Evolutionary conservation across 768 basidiomycete species (phyloP), one percentile per base, ranked within the genome.

Genomic region (Suillus variegatus): DNA sequence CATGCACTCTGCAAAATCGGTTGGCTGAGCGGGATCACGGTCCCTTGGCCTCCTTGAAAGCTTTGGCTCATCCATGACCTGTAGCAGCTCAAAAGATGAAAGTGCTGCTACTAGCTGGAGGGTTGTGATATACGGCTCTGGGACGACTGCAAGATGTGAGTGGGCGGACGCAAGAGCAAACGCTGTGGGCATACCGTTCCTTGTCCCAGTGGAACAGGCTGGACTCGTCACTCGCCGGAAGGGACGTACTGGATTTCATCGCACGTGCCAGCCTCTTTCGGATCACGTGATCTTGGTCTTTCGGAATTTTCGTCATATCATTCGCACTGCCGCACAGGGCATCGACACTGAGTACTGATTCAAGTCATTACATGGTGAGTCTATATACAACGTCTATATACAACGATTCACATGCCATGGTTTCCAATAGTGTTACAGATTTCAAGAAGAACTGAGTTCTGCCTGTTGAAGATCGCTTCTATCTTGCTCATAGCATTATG

Each of bases 1-100:
- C 54, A 94, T 82, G 67, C 82, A 84, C 72, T 90, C 87, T 22
- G 82, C 84, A 25, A 88, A 67, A 75, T 88, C 86, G 0, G 80
- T 82, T 4, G 80, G 76, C 35, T 79, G 77, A 14, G 78, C 68
- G 3, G 76, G 71, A 41, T 82, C 81, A 54, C 82, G 80, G 66
- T 83, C 83, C 72, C 79, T 84, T 66, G 71, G 74, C 71, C 81
- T 81, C 64, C 79, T 76, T 18, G 76, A 72, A 38, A 71, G 70
- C n/a, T 68, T 70, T 51, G 68, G 76, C 51, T 77, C 75, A 47
- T 76, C 76, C 80, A 81, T 80, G 65, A 62, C 68, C 41, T 36
- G 46, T 56, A 55, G 46, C 60, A 67, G 52, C 61, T 36, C 2
- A 13, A 13, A 44, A 22, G 65, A 41, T 35, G 20, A 25, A 38